phyloP scores from a whole-genome alignment of 2,329 filamentous ascomycete species.

The Chrysosporium queenslandicum region DNA sequence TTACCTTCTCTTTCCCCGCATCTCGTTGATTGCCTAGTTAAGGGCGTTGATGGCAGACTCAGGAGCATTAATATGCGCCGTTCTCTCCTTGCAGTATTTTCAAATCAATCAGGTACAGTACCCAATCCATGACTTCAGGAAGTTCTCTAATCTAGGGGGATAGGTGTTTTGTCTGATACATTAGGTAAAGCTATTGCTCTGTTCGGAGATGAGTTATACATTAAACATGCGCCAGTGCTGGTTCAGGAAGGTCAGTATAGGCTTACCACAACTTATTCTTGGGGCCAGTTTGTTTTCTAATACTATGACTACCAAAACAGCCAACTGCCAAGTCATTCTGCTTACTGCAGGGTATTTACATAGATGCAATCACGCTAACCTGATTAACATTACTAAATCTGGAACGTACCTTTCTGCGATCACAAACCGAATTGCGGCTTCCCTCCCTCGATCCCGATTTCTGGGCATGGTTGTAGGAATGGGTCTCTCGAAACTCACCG shows the following conservation, averaged over 20 bases:
- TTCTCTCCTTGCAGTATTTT: slow-evolving; percentile 52
- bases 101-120: slow-evolving; percentile 40
- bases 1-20: slow-evolving; percentile 44
- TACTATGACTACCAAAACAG: slow-evolving; percentile 37
- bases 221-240: slow-evolving; percentile 71
- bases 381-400: slow-evolving; percentile 61
- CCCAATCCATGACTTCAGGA: not conserved
- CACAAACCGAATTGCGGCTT: slow-evolving; percentile 72
- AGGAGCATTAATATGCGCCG: slow-evolving; percentile 56
- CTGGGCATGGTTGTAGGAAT: slow-evolving; percentile 84
- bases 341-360: slow-evolving; percentile 67
- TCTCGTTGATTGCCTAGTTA: slow-evolving; percentile 56
- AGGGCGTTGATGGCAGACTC: slow-evolving; percentile 55
- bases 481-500: slow-evolving; percentile 54
- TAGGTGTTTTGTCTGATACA: slow-evolving; percentile 36
- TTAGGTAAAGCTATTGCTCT: slow-evolving; percentile 59
- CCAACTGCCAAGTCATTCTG: slow-evolving; percentile 67
- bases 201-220: slow-evolving; percentile 79
- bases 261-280: not conserved
- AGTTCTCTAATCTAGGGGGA: slow-evolving; percentile 10
- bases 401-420: slow-evolving; percentile 64
- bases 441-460: slow-evolving; percentile 64
- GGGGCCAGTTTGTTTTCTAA: slow-evolving; percentile 17
- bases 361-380: slow-evolving; percentile 53
- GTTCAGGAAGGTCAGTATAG: slow-evolving; percentile 67